These are phyloP conservation scores for Tetragonia tetragonoides DNA, from an alignment of 148 eudicot species.

Conservation along the genomic window DNA sequence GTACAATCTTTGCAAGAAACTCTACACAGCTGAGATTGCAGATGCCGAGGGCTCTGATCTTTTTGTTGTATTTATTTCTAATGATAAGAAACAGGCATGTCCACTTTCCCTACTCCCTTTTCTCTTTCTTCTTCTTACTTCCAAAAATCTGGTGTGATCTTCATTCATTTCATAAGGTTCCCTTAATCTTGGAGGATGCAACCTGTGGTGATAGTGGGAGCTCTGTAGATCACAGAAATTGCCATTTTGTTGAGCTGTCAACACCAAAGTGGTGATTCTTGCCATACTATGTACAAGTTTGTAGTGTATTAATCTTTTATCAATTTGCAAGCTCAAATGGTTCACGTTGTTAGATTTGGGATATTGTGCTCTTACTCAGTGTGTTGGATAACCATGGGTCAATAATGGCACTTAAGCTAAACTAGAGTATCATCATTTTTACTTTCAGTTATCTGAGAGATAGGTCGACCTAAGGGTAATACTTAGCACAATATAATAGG, in stretches of 20 bases:
- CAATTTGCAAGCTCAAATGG: not conserved
- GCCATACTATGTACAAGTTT: not conserved
- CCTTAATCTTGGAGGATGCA: not conserved
- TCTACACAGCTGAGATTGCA: constrained; percentile 48
- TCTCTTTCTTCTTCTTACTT: not conserved
- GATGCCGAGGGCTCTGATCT: constrained; percentile 67
- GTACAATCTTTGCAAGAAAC: constrained; percentile 70
- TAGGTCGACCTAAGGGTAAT: no score
- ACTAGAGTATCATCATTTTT: no score
- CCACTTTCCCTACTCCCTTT: not conserved
- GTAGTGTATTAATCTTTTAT: not conserved
- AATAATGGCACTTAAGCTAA: no score
- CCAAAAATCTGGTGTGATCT: not conserved
- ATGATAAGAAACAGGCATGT: constrained; percentile 81
- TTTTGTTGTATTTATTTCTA: constrained; percentile 80
- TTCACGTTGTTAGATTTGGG: not conserved
- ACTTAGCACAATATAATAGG: no score
- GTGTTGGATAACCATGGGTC: no score
- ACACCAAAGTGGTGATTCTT: not conserved
- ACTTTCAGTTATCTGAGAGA: no score
- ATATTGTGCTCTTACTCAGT: no score
- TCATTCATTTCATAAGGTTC: not conserved
- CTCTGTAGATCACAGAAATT: not conserved
- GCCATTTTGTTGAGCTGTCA: not conserved
- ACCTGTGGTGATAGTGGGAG: not conserved